phyloP scores from a whole-genome alignment of 1,139 yeast genomes.

The Meyerozyma carpophila region DNA sequence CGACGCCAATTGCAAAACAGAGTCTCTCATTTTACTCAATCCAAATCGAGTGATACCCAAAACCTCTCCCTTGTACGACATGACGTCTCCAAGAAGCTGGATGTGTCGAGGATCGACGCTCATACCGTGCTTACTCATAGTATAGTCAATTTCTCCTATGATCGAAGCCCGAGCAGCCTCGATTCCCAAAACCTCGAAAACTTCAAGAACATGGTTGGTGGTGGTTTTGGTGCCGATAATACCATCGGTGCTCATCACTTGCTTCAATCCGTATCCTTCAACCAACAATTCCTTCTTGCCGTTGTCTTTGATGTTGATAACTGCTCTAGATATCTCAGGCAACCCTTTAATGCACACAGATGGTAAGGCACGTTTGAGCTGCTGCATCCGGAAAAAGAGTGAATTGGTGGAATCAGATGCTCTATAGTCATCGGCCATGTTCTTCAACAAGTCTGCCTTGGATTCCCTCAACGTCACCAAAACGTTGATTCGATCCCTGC shows the following conservation, averaged over 20 bases:
- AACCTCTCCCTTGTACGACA: constrained; percentile 98
- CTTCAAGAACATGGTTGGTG: constrained; percentile 91
- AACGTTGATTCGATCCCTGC: constrained; percentile 71
- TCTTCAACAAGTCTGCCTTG: constrained; percentile 31
- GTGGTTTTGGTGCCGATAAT: constrained; percentile 81
- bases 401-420: constrained; percentile 38
- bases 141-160: constrained; percentile 90
- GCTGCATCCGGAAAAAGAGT: constrained; percentile 85
- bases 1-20: constrained; percentile 92
- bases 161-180: constrained; percentile 96
- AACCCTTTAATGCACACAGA: constrained; percentile 89
- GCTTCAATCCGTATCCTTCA: constrained; percentile 95
- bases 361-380: constrained; percentile 79
- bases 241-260: constrained; percentile 98
- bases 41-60: constrained; percentile 98
- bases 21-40: constrained; percentile 96
- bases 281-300: constrained; percentile 86
- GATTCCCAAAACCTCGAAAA: constrained; percentile 85
- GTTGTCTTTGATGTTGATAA: constrained; percentile 86
- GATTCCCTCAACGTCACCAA: constrained; percentile 56
- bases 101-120: constrained; percentile 99
- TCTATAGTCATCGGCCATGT: constrained; percentile 24
- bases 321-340: constrained; percentile 89
- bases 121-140: constrained; percentile 99
- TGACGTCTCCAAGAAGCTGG: constrained; percentile 94